Evolutionary conservation across 257 asterid species (phyloP).

Genomic region (Cruciata laevipes): DNA sequence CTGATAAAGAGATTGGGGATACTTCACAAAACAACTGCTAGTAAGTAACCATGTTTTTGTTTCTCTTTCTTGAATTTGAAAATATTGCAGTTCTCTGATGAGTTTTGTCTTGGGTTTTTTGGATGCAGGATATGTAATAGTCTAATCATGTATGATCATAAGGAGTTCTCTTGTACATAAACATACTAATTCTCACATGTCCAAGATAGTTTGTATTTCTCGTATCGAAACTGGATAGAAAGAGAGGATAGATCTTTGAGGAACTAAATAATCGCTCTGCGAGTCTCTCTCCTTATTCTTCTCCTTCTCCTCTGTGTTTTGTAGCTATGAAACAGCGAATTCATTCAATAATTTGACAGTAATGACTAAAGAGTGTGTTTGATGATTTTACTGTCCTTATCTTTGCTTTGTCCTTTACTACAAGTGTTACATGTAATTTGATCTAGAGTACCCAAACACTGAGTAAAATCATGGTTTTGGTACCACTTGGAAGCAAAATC

Average conservation of each 20-base stretch:
- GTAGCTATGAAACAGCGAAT: not conserved
- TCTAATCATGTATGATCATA: conserved; percentile 13
- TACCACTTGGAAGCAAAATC: not conserved
- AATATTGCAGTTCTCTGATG: not conserved
- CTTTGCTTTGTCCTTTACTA: not conserved
- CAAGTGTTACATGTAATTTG: not conserved
- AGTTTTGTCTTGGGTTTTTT: not conserved
- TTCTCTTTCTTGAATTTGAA: not conserved
- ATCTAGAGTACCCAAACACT: not conserved
- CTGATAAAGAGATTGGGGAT: conserved; percentile 32
- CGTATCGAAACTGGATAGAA: not conserved
- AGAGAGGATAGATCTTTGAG: not conserved
- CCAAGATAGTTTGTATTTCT: not conserved
- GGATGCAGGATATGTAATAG: conserved; percentile 12
- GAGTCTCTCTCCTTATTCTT: not conserved
- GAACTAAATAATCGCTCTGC: no score
- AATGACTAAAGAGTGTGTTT: not conserved
- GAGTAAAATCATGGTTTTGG: not conserved
- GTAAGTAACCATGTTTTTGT: conserved; percentile 4
- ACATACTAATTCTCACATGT: not conserved
- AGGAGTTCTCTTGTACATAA: conserved; percentile 5
- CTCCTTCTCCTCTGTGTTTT: not conserved
- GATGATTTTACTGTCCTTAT: not conserved
- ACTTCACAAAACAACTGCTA: conserved; percentile 36
- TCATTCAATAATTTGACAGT: not conserved